phyloP scores from a whole-genome alignment of 768 basidiomycete species.

The Mrakia frigida region DNA sequence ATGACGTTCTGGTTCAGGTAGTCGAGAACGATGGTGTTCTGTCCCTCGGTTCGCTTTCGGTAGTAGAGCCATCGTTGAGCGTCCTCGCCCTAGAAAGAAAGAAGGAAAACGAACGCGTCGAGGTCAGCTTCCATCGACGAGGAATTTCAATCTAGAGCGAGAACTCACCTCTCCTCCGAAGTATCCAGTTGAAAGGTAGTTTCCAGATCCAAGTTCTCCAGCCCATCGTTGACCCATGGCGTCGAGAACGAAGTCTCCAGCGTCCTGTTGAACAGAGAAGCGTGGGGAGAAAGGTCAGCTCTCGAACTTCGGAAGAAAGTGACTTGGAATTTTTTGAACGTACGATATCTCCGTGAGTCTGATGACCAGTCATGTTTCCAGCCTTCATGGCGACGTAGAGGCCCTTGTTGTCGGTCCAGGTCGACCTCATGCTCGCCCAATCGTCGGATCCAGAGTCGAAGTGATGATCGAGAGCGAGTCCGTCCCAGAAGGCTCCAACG shows the following conservation, averaged over 20 bases:
- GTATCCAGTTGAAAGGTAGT: conserved; percentile 72
- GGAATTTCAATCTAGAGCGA: not conserved
- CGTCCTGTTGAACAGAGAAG: conserved; percentile 50
- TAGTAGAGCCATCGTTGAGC: conserved; percentile 83
- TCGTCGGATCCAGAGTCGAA: conserved; percentile 68
- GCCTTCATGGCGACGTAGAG: conserved; percentile 85
- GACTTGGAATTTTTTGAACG: not conserved
- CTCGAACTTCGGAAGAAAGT: not conserved
- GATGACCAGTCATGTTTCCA: conserved; percentile 55
- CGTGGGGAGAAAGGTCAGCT: not conserved
- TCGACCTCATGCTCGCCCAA: conserved; percentile 87
- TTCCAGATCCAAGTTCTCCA: conserved; percentile 83
- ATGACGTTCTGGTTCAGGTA: conserved; percentile 71
- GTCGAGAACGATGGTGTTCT: conserved; percentile 83
- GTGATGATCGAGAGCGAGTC: conserved; percentile 69
- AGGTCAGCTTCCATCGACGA: not conserved
- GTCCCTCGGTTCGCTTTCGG: conserved; percentile 93
- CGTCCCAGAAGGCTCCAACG: conserved; percentile 87
- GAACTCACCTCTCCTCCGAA: conserved; percentile 58
- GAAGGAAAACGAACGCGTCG: not conserved
- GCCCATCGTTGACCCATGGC: conserved; percentile 90
- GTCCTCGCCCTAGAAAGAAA: conserved; percentile 49
- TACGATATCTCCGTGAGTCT: conserved; percentile 28
- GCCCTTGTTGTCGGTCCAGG: conserved; percentile 83
- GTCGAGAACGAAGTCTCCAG: conserved; percentile 91